phyloP scores from a whole-genome alignment of 257 asterid species.

The Asclepias syriaca region DNA sequence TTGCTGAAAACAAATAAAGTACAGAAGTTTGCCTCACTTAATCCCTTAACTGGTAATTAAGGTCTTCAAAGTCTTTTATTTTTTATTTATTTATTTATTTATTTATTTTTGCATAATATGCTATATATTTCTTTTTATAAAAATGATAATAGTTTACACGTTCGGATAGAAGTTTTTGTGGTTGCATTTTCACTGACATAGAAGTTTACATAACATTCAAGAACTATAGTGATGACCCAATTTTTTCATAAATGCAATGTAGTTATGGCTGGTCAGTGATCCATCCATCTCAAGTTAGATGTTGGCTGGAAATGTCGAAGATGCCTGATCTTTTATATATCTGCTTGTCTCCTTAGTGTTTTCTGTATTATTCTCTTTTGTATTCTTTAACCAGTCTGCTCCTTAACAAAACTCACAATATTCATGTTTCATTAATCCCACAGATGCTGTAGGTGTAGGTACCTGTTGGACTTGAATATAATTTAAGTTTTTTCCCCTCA shows the following conservation, averaged over 20 bases:
- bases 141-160: background rate
- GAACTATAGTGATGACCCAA: background rate
- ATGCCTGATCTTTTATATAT: background rate
- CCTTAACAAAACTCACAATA: background rate
- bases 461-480: background rate
- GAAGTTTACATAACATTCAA: background rate
- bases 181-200: background rate
- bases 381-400: background rate
- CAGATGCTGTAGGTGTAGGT: background rate
- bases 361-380: background rate
- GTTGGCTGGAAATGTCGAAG: background rate
- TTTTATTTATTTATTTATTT: background rate
- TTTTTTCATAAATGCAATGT: background rate
- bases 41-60: background rate
- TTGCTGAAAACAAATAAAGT: background rate
- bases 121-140: no score
- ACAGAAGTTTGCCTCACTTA: background rate
- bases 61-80: background rate
- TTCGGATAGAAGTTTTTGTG: background rate
- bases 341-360: background rate
- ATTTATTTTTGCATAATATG: background rate
- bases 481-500: background rate
- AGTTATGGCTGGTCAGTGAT: no score
- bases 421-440: background rate
- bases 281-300: background rate